These are phyloP conservation scores for Blastomyces percursus DNA, from an alignment of 2,329 filamentous ascomycete species.

Conservation along the genomic window DNA sequence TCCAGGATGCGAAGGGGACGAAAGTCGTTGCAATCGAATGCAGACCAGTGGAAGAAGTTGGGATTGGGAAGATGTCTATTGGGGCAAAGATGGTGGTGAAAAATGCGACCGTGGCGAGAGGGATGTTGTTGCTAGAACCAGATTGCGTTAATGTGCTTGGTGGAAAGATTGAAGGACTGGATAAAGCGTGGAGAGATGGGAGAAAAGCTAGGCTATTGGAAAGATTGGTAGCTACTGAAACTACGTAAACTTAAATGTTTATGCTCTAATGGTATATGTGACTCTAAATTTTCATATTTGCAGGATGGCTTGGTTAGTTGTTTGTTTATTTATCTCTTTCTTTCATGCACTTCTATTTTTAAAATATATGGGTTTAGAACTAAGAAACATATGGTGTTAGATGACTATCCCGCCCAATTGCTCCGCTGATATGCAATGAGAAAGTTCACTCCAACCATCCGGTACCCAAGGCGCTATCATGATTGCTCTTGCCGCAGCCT, in stretches of 20 bases:
- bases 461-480: constrained; percentile 70
- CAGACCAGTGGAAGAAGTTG: constrained; percentile 52
- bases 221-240: constrained; percentile 36
- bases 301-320: background rate
- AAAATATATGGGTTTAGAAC: background rate
- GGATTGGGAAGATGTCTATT: constrained; percentile 50
- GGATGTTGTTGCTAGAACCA: constrained; percentile 67
- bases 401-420: background rate
- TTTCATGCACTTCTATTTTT: background rate
- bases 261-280: background rate
- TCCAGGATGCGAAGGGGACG: constrained; percentile 67
- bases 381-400: background rate
- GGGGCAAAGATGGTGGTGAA: constrained; percentile 72
- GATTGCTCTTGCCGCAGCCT: constrained; percentile 65
- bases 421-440: constrained; percentile 20
- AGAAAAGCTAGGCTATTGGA: constrained; percentile 59
- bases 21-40: constrained; percentile 65
- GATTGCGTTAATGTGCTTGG: constrained; percentile 61
- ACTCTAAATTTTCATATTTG: background rate
- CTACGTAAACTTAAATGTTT: background rate
- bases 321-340: background rate
- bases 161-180: constrained; percentile 72
- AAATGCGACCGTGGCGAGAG: constrained; percentile 56
- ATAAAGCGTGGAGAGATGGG: constrained; percentile 63
- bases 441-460: constrained; percentile 50